Evolutionary conservation across 2,329 filamentous ascomycete genomes (phyloP).

Genomic region (Aureobasidium sp.): DNA sequence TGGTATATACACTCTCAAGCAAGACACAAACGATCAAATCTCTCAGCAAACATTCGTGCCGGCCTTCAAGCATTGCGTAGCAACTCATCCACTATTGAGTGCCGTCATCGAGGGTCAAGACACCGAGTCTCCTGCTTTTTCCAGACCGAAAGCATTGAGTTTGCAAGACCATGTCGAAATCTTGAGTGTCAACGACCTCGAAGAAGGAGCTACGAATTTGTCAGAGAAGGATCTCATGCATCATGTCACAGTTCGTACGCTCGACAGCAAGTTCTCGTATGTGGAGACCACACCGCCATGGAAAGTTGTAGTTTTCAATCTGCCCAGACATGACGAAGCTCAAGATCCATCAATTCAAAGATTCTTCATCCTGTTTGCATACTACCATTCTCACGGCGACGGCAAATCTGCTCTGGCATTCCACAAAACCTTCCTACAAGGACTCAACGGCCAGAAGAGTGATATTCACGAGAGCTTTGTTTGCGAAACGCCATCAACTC

Average conservation of each 20-base stretch:
- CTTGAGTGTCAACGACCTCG: constrained; percentile 11
- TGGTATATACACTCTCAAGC: constrained; percentile 24
- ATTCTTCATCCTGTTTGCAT: constrained; percentile 33
- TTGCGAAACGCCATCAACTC: constrained; percentile 14
- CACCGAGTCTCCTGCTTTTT: constrained; percentile 30
- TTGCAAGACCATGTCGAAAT: constrained; percentile 33
- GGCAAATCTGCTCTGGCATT: constrained; percentile 35
- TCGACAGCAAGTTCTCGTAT: constrained; percentile 16
- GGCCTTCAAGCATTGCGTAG: constrained; percentile 31
- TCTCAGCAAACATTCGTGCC: constrained; percentile 18
- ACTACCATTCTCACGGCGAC: constrained; percentile 38
- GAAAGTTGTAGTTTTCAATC: constrained; percentile 33
- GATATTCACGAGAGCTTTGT: neutral
- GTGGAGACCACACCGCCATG: constrained; percentile 30
- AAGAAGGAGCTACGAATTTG: neutral
- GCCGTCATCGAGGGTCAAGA: constrained; percentile 28
- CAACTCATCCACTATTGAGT: constrained; percentile 30
- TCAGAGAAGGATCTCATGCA: constrained; percentile 1
- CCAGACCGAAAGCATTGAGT: constrained; percentile 26
- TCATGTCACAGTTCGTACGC: neutral
- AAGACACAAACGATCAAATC: neutral
- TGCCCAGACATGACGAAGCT: constrained; percentile 10
- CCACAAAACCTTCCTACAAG: constrained; percentile 32
- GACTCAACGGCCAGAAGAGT: constrained; percentile 2
- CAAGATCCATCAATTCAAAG: constrained; percentile 4